Conservation (phyloP, 441 rosid genomes). For the Brassica hybrid region DNA sequence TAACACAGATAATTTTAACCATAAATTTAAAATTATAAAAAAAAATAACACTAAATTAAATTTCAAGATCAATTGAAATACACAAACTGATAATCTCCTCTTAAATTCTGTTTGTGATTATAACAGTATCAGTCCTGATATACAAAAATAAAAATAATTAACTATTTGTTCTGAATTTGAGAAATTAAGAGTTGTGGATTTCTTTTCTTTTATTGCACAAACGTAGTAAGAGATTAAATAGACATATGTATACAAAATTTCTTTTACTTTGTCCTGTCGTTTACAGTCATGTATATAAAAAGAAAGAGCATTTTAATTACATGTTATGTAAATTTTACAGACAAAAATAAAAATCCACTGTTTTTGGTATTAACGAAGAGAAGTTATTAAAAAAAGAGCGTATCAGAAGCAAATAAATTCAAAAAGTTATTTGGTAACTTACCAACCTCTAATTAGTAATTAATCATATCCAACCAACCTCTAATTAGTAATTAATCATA, state of each 20-base stretch:
- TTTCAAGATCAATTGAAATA: no score
- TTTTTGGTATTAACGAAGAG: neutral
- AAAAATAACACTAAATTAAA: no score
- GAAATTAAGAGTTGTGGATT: neutral
- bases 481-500: conserved; percentile 3
- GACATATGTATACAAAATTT: neutral
- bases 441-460: conserved; percentile 20
- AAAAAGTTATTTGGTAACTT: conserved; percentile 19
- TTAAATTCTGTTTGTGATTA: no score
- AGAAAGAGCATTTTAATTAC: neutral
- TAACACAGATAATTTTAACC: no score
- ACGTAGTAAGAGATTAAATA: conserved; percentile 2
- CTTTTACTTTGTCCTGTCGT: conserved; percentile 18
- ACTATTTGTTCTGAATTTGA: neutral
- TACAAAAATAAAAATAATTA: neutral
- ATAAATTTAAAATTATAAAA: no score
- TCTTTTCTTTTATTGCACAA: neutral
- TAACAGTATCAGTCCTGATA: no score
- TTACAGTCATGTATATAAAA: neutral
- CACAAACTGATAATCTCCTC: no score
- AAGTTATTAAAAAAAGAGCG: no score
- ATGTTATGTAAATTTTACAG: no score
- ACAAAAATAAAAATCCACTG: neutral
- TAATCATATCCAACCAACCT: neutral
- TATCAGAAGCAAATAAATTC: neutral